Evolutionary conservation across 2,329 filamentous ascomycete species (phyloP), one percentile per base, ranked within the genome.

Genomic region (Colletotrichum endophyticum): DNA sequence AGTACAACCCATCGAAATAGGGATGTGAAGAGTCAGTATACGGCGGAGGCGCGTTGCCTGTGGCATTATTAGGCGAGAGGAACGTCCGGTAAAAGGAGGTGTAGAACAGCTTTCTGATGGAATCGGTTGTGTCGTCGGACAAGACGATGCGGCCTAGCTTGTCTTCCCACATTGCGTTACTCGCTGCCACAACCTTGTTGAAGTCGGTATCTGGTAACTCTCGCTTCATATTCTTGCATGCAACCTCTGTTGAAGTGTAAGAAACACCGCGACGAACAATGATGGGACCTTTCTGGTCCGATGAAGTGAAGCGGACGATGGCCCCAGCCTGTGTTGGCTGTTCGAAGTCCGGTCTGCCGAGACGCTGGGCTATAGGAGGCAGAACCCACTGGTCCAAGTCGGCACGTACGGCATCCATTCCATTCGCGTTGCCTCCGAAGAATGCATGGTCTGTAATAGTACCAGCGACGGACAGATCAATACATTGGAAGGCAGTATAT

Each of bases 11-110:
- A 27, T 72, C 70, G 15, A 68, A 72, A 19, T 72, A 68, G 0
- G 63, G 53, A n/a, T 72, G 53, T 0, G n/a, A 6, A 8, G 63
- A 25, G 11, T 72, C 53, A 1, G 63, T 61, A 27, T 68, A 72
- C 3, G 53, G 70, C 1, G 63, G 53, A 8, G 63, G 70, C 8
- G 70, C 70, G 49, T 72, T 62, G 9, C 30, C 34, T 2, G 63
- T 72, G 6, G 63, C 70, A 22, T 72, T 72, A 2, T 72, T 72
- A n/a, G 70, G 70, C 6, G 70, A 72, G 16, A 72, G 13, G 70
- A 72, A 72, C 1, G 70, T 72, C 22, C 63, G 30, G 30, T 72
- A 68, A 16, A 72, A 72, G 6, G 63, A 72, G 3, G 70, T 72
- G 15, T 72, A 72, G 34, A 49, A 68, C 13, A 72, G 7, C 4